Evolutionary conservation across 495 filamentous ascomycete genomes (phyloP), one percentile per base, ranked within the genome.

Genomic region (Pyrenopolyporus hunteri): DNA sequence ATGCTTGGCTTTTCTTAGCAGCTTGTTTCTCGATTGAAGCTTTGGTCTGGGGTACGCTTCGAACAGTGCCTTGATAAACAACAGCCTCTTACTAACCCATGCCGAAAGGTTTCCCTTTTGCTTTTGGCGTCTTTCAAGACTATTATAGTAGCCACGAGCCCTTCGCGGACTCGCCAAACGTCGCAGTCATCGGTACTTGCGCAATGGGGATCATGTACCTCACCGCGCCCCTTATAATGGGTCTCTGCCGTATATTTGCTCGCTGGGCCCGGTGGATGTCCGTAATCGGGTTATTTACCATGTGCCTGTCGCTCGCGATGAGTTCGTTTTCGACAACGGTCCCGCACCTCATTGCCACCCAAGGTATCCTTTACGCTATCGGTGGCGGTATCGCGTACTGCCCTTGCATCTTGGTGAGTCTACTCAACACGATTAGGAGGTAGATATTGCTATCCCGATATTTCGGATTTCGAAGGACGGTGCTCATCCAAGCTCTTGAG

Each of bases 71-170:
- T 29, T 31, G 7, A 13, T 29, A 35, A 33, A 22, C 31, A 22
- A 22, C n/a, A 20, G 14, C 13, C 13, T 1, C 6, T 57, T 54
- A 35, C 37, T 63, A 25, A 67, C 25, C 3, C 10, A 3, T 54
- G 54, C 6, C 10, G n/a, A n/a, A 26, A 84, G 83, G 84, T 4
- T 87, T 88, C 58, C 79, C 85, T 0, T 83, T 81, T 42, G 77
- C 81, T 0, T 87, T 77, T 52, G 85, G 85, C 26, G 69, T 87
- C 8, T 86, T 87, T 61, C 82, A 86, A 58, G 75, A 79, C 17
- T 85, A 86, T 64, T 87, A 84, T 57, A 70, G 54, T 33, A 75
- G 72, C 10, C 75, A 82, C 64, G 69, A 78, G 29, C 76, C 76
- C 1, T 78, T 85, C 28, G 56, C 74, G 6, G 70, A 70, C 6